Evolutionary conservation across 495 filamentous ascomycete species (phyloP).

Genomic region (Cudoniella acicularis): DNA sequence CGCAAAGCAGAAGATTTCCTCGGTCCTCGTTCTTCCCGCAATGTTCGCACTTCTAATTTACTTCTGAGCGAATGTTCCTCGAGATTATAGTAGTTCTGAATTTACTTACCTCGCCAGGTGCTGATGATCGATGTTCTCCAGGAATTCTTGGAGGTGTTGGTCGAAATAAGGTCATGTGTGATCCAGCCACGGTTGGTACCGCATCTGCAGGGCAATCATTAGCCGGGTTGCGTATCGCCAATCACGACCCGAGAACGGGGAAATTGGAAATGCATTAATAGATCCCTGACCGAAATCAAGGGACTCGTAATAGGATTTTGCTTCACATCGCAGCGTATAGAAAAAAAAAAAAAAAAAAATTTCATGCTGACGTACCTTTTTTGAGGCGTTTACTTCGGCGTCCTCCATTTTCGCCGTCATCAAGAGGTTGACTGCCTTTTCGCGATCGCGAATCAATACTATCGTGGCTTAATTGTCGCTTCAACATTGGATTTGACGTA

Average conservation of each 20-base stretch:
- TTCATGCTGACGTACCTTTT: constrained; percentile 62
- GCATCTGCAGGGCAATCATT: constrained; percentile 54
- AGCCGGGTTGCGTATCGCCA: constrained; percentile 35
- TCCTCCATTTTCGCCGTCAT: constrained; percentile 68
- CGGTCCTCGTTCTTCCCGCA: constrained; percentile 82
- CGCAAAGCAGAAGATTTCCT: constrained; percentile 72
- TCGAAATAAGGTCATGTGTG: constrained; percentile 92
- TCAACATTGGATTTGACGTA: constrained; percentile 54
- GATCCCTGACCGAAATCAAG: constrained; percentile 20
- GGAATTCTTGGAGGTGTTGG: constrained; percentile 70
- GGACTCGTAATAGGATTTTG: constrained; percentile 8
- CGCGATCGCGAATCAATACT: constrained; percentile 49
- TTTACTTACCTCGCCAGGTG: constrained; percentile 68
- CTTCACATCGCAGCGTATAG: constrained; percentile 18
- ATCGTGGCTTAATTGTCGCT: constrained; percentile 81
- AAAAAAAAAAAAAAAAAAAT: constrained; percentile 13
- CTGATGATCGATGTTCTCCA: constrained; percentile 60
- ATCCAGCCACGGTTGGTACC: constrained; percentile 87
- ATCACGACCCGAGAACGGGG: constrained; percentile 11
- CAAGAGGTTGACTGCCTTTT: constrained; percentile 55
- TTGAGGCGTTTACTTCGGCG: constrained; percentile 89
- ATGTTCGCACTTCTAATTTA: constrained; percentile 68
- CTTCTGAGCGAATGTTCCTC: constrained; percentile 30
- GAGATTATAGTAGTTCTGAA: background rate
- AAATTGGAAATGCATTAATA: constrained; percentile 9